A percentile compares a stretch with the other conserved stretches of the same genome.
Conservation (phyloP, 2,329 filamentous ascomycete species). For the Ilyonectria destructans region DNA sequence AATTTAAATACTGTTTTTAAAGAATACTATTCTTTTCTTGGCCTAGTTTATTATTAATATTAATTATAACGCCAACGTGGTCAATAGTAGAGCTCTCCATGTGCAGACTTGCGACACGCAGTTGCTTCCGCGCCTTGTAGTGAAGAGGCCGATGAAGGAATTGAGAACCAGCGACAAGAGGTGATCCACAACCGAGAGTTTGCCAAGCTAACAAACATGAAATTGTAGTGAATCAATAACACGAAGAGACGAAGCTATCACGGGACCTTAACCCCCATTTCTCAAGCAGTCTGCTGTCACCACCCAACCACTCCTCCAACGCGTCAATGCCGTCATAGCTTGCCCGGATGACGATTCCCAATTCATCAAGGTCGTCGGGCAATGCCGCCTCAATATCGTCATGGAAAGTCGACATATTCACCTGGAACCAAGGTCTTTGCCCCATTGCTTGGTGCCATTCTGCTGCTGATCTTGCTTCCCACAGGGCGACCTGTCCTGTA, state of each 20-base stretch:
- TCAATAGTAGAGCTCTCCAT: not conserved
- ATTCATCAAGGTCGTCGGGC: slow-evolving; percentile 20
- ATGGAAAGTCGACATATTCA: slow-evolving; percentile 18
- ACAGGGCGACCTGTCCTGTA: slow-evolving; percentile 17
- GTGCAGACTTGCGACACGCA: not conserved
- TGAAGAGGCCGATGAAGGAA: not conserved
- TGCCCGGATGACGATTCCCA: slow-evolving; percentile 8
- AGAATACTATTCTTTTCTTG: not conserved
- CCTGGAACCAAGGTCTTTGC: slow-evolving; percentile 9
- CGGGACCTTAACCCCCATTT: slow-evolving; percentile 22
- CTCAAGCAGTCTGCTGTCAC: slow-evolving; percentile 11
- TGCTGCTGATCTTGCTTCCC: slow-evolving; percentile 25
- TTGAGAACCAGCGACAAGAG: slow-evolving; percentile 2
- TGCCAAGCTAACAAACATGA: not conserved
- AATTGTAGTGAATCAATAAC: not conserved
- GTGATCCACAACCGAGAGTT: not conserved
- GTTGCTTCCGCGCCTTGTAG: not conserved
- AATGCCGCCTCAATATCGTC: slow-evolving; percentile 4
- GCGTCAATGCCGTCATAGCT: slow-evolving; percentile 19
- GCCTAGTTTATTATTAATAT: not conserved
- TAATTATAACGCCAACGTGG: not conserved
- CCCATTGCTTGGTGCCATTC: slow-evolving; percentile 20
- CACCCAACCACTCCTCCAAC: slow-evolving; percentile 26
- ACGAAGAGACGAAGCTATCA: not conserved
- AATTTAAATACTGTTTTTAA: too few relatives aligned